Percentiles rank a stretch among this genome's conserved stretches.
These are phyloP conservation scores for Rosa hybrid DNA, from an alignment of 331 rosid species.

Conservation along the genomic window DNA sequence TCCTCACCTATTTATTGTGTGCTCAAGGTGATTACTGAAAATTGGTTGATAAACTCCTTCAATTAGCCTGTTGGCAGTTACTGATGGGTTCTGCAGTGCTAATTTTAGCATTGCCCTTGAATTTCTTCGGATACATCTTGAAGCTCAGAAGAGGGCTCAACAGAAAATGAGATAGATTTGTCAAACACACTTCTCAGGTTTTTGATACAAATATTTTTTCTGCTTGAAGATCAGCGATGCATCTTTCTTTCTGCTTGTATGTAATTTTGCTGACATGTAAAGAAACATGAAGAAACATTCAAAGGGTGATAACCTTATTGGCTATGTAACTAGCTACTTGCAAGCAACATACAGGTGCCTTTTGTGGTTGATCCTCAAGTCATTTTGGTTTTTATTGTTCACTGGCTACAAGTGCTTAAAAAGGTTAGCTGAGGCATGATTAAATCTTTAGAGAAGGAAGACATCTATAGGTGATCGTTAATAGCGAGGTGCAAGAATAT, in stretches of 20 bases:
- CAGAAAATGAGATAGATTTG: constrained; percentile 10
- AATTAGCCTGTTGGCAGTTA: not conserved
- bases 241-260: not conserved
- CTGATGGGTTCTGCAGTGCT: not conserved
- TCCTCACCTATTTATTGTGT: constrained; percentile 8
- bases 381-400: not conserved
- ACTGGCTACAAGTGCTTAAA: not conserved
- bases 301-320: not conserved
- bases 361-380: not conserved
- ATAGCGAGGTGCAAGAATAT: too few species aligned
- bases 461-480: too few species aligned
- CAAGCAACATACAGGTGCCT: not conserved
- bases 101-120: not conserved
- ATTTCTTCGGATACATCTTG: not conserved
- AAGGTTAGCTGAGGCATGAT: not conserved
- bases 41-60: not conserved
- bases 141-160: not conserved
- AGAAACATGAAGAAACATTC: constrained; percentile 8
- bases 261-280: constrained; percentile 11
- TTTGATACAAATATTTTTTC: not conserved
- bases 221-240: constrained; percentile 4
- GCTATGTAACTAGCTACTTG: not conserved
- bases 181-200: not conserved
- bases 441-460: too few species aligned
- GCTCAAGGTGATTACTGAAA: not conserved